phyloP scores from a whole-genome alignment of 441 rosid genomes.

The Jatropha podagrica region DNA sequence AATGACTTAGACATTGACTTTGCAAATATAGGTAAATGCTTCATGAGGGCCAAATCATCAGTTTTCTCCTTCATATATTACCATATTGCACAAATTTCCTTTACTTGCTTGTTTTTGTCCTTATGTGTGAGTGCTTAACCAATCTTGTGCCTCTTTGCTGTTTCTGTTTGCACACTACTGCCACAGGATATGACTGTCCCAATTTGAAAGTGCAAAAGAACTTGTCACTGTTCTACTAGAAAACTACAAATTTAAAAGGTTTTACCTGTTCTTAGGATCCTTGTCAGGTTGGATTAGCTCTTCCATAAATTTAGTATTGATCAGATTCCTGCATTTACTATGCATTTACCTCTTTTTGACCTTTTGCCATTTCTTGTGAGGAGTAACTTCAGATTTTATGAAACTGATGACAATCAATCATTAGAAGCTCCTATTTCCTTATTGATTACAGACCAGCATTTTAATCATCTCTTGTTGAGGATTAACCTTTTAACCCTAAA shows the following conservation, averaged over 20 bases:
- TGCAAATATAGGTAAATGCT: background rate
- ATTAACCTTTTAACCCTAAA: background rate
- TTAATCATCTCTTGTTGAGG: slow-evolving; percentile 1
- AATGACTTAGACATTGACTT: background rate
- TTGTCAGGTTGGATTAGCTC: background rate
- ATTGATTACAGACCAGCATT: background rate
- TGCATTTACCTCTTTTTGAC: background rate
- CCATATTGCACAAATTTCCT: background rate
- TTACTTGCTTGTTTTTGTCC: background rate
- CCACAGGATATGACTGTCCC: too few relatives aligned
- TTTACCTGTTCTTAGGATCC: background rate
- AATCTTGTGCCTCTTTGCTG: background rate
- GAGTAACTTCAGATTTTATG: background rate
- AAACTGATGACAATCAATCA: background rate
- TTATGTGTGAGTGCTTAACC: slow-evolving; percentile 1
- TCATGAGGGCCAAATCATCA: too few relatives aligned
- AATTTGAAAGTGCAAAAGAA: too few relatives aligned
- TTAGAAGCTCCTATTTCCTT: background rate
- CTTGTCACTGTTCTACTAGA: too few relatives aligned
- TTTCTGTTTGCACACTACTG: background rate
- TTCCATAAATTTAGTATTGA: background rate
- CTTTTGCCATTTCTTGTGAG: background rate
- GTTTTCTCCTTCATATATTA: background rate
- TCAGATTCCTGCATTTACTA: background rate
- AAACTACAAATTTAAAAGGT: background rate